Conservation (phyloP, 192 early-diverging fungal species). For the Coemansia sp. region DNA sequence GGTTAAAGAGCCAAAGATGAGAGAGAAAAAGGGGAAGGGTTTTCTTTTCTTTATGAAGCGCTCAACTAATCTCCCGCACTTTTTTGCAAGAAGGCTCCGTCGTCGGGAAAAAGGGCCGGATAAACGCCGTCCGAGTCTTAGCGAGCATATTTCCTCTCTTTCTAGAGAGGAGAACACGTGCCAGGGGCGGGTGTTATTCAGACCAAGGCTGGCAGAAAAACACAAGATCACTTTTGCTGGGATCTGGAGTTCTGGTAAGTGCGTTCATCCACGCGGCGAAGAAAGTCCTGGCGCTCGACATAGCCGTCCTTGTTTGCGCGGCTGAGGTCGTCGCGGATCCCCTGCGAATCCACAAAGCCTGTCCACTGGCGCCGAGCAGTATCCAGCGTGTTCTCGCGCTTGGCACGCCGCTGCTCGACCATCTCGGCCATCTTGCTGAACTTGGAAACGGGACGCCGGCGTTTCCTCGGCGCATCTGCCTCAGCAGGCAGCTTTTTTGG, state of each 20-base stretch:
- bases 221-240: background rate
- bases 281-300: slow-evolving; percentile 53
- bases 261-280: slow-evolving; percentile 43
- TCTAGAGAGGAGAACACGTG: background rate
- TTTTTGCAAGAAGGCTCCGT: too few species aligned
- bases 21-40: background rate
- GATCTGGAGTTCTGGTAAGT: slow-evolving; percentile 25
- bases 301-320: slow-evolving; percentile 56
- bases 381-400: slow-evolving; percentile 49
- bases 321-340: slow-evolving; percentile 51
- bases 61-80: too few species aligned
- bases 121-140: too few species aligned
- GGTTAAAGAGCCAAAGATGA: background rate
- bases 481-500: background rate
- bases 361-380: slow-evolving; percentile 46
- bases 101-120: too few species aligned
- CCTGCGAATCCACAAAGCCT: slow-evolving; percentile 42
- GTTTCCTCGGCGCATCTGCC: background rate
- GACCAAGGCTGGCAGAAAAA: background rate
- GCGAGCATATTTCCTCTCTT: too few species aligned
- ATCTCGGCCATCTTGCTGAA: slow-evolving; percentile 47
- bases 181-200: background rate
- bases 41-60: too few species aligned
- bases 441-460: slow-evolving; percentile 35
- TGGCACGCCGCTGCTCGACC: slow-evolving; percentile 42